Conservation (phyloP, 2,329 filamentous ascomycete species). For the Alternaria brassicae region DNA sequence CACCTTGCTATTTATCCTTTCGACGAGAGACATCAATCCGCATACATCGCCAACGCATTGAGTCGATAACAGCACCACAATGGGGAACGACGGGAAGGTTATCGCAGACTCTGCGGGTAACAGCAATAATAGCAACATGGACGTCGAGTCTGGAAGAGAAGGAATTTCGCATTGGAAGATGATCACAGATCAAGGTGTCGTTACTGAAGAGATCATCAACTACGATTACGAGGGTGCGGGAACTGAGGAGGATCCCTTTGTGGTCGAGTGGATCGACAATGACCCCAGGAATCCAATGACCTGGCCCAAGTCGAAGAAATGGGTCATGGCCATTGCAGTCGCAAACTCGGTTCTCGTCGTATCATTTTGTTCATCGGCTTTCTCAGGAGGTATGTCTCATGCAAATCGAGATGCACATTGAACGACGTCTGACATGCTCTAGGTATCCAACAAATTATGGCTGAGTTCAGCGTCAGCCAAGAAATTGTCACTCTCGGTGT, state of each 20-base stretch:
- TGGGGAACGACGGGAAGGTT: conserved; percentile 29
- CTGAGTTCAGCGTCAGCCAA: conserved; percentile 50
- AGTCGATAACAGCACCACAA: conserved; percentile 8
- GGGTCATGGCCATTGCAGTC: conserved; percentile 50
- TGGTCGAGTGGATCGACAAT: conserved; percentile 57
- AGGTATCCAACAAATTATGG: conserved; percentile 50
- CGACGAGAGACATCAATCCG: neutral
- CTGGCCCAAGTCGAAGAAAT: conserved; percentile 51
- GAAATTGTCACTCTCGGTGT: conserved; percentile 53
- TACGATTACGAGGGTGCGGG: conserved; percentile 54
- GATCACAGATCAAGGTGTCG: conserved; percentile 47
- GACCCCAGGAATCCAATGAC: conserved; percentile 57
- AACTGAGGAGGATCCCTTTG: conserved; percentile 54
- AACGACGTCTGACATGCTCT: neutral
- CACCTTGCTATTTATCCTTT: neutral
- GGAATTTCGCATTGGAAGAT: conserved; percentile 48
- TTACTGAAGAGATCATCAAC: conserved; percentile 48
- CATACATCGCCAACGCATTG: neutral
- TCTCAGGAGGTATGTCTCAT: conserved; percentile 43
- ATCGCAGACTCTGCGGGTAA: conserved; percentile 13
- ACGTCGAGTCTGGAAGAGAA: conserved; percentile 45
- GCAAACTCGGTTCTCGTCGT: conserved; percentile 55
- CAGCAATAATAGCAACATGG: conserved; percentile 19
- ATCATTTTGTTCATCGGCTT: conserved; percentile 54
- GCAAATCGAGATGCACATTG: neutral